Conservation (phyloP, 2,329 filamentous ascomycete genomes). For the Aspergillus luchuensis region DNA sequence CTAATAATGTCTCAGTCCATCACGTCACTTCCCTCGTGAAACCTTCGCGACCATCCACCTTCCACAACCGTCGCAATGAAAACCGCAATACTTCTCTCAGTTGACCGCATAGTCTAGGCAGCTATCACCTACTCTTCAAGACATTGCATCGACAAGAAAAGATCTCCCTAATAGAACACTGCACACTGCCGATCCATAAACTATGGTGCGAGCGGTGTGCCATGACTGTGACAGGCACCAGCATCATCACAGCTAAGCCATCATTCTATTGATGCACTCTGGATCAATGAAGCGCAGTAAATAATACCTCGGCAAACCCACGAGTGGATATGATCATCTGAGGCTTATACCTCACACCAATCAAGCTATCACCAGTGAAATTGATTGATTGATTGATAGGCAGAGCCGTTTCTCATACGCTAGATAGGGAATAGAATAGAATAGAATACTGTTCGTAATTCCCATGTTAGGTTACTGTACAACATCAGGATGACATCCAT, state of each 20-base stretch:
- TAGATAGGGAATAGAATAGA: background rate
- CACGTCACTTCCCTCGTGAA: too few relatives aligned
- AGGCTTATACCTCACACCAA: background rate
- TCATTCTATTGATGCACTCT: too few relatives aligned
- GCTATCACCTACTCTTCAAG: too few relatives aligned
- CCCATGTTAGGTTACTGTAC: background rate
- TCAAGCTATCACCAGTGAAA: background rate
- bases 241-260: background rate
- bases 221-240: background rate
- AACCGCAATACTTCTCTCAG: too few relatives aligned
- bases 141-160: background rate
- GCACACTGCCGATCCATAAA: background rate
- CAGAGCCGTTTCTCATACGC: background rate
- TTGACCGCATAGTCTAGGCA: too few relatives aligned
- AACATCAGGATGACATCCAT: background rate
- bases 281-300: too few relatives aligned
- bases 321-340: background rate
- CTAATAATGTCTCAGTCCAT: too few relatives aligned
- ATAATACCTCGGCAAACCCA: too few relatives aligned
- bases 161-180: background rate
- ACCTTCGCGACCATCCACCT: too few relatives aligned
- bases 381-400: background rate
- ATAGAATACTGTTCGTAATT: background rate
- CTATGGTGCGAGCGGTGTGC: background rate
- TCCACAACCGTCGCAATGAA: too few relatives aligned